Conservation (phyloP, 371 early-diverging fungal species). For the Mortierella sp. region DNA sequence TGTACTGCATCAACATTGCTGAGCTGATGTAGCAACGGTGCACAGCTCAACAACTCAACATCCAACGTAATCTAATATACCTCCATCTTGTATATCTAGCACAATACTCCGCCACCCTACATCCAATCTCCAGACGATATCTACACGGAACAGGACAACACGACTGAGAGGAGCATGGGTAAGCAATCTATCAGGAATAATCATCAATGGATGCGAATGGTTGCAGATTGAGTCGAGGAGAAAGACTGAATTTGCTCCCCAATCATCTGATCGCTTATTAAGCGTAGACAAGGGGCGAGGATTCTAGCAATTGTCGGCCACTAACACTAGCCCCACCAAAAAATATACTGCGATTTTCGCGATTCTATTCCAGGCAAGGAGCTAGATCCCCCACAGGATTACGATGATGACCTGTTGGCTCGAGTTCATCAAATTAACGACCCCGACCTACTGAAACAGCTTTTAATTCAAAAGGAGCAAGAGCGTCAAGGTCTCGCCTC, state of each 20-base stretch:
- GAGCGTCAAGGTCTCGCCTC: constrained; percentile 72
- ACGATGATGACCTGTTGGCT: constrained; percentile 34
- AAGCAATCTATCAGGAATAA: constrained; percentile 10
- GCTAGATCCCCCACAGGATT: constrained; percentile 18
- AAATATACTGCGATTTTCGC: constrained; percentile 1
- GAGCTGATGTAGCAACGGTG: background rate
- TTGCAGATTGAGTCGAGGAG: constrained; percentile 1
- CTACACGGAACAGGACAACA: constrained; percentile 25
- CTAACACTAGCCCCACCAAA: background rate
- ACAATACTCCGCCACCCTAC: constrained; percentile 45
- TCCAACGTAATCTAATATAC: background rate
- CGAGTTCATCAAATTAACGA: constrained; percentile 61
- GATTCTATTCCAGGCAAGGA: constrained; percentile 24
- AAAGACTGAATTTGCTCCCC: background rate
- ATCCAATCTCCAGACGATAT: constrained; percentile 30
- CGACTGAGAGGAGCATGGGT: constrained; percentile 32
- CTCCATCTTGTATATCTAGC: constrained; percentile 9
- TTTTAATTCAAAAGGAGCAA: constrained; percentile 74
- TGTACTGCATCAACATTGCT: no score
- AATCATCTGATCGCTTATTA: constrained; percentile 17
- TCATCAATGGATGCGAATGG: background rate
- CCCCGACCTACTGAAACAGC: constrained; percentile 61
- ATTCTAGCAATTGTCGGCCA: constrained; percentile 2
- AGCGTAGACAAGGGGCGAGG: constrained; percentile 7
- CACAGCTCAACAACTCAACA: background rate